Percentiles rank a stretch among this genome's conserved stretches.
Conservation (phyloP, 805 yeast species). For the Ogataea methylovora region DNA sequence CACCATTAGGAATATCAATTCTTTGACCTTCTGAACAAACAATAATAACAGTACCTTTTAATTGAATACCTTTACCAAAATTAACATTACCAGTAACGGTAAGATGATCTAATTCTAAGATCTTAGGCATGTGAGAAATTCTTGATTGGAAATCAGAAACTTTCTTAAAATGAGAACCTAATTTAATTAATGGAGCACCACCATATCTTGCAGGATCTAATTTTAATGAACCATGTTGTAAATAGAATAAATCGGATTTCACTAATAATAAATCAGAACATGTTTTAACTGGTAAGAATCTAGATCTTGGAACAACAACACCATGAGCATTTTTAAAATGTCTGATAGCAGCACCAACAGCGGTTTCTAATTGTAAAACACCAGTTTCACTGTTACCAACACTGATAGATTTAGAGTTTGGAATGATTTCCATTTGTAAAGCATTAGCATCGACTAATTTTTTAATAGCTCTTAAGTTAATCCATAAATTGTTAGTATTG, state of each 20-base stretch:
- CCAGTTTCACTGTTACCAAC: conserved; percentile 71
- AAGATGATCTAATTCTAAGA: conserved; percentile 92
- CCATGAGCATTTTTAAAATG: conserved; percentile 94
- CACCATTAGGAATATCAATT: conserved; percentile 96
- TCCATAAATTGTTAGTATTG: conserved; percentile 98
- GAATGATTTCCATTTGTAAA: conserved; percentile 88
- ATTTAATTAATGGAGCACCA: conserved; percentile 88
- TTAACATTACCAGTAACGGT: conserved; percentile 95
- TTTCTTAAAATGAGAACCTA: conserved; percentile 95
- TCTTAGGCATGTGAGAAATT: conserved; percentile 92
- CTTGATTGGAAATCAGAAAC: conserved; percentile 85
- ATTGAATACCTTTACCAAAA: conserved; percentile 81
- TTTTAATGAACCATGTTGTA: conserved; percentile 86
- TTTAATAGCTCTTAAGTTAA: conserved; percentile 89
- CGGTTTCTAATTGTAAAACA: conserved; percentile 95
- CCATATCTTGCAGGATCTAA: conserved; percentile 83
- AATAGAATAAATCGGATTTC: conserved; percentile 85
- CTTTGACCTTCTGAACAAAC: conserved; percentile 96
- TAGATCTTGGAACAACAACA: conserved; percentile 95
- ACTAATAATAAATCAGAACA: conserved; percentile 91
- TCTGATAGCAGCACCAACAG: conserved; percentile 98
- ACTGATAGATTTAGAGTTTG: conserved; percentile 80
- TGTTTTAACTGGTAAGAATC: conserved; percentile 97
- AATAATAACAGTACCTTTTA: conserved; percentile 95
- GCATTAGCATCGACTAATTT: conserved; percentile 79